A percentile compares a stretch with the other conserved stretches of the same genome.
phyloP scores from a whole-genome alignment of 371 early-diverging fungal species.

The Modicella reniformis region DNA sequence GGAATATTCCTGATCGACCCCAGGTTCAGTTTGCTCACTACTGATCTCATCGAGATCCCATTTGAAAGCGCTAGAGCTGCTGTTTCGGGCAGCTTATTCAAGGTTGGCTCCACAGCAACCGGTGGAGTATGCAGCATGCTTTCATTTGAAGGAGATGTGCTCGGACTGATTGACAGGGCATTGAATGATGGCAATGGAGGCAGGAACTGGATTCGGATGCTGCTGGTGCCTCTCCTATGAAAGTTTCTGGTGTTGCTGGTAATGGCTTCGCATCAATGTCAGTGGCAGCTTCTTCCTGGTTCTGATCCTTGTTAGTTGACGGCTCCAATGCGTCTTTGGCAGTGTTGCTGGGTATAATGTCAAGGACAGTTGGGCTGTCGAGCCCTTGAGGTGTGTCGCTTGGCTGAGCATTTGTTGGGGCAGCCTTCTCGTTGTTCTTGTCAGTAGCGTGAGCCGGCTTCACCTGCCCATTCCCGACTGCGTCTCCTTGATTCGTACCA shows the following conservation, averaged over 20 bases:
- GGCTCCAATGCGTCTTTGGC: not conserved
- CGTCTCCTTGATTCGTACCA: slow-evolving; percentile 6
- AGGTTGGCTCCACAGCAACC: slow-evolving; percentile 1
- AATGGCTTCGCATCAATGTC: not conserved
- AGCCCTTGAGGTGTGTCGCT: not conserved
- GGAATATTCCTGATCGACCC: slow-evolving; percentile 26
- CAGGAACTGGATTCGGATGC: slow-evolving; percentile 17
- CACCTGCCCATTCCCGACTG: slow-evolving; percentile 5
- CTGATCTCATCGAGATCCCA: slow-evolving; percentile 37
- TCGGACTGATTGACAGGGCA: slow-evolving; percentile 14
- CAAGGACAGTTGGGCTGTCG: slow-evolving; percentile 18
- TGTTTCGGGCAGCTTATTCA: slow-evolving; percentile 32
- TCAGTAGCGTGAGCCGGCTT: slow-evolving; percentile 7
- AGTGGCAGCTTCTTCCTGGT: not conserved
- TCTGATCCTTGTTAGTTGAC: slow-evolving; percentile 1
- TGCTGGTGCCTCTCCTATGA: not conserved
- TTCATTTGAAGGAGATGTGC: slow-evolving; percentile 12
- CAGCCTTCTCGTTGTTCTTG: no score
- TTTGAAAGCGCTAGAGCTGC: slow-evolving; percentile 27
- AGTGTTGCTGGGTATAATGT: slow-evolving; percentile 16
- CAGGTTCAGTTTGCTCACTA: slow-evolving; percentile 34
- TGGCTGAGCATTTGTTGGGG: slow-evolving; percentile 6
- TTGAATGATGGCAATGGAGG: slow-evolving; percentile 32
- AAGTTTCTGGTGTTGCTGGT: not conserved
- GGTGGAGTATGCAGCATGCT: not conserved